Conservation (phyloP, 495 filamentous ascomycete genomes). For the Aspergillus ellipticus region DNA sequence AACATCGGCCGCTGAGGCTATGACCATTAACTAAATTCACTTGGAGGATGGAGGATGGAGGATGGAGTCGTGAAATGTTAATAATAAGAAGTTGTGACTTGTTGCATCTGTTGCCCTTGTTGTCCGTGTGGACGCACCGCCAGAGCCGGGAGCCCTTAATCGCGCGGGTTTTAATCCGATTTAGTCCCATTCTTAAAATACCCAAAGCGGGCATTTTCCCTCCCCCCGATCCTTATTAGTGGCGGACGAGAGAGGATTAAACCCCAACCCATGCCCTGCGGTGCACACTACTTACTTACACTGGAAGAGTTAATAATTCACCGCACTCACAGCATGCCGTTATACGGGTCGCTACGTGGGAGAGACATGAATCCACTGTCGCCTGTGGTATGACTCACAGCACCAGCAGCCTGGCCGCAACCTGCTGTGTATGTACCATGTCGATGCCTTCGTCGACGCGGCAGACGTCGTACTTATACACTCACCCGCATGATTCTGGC, state of each 20-base stretch:
- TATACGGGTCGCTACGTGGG: not conserved
- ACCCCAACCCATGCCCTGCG: too few species aligned
- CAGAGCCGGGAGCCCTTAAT: not conserved
- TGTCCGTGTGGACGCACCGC: too few species aligned
- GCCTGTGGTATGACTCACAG: not conserved
- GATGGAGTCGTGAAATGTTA: too few species aligned
- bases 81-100: not conserved
- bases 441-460: not conserved
- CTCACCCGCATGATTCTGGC: too few species aligned
- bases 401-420: not conserved
- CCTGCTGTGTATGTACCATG: not conserved
- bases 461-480: not conserved
- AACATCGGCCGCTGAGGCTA: not conserved
- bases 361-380: not conserved
- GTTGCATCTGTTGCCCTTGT: too few species aligned
- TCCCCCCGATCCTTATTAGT: not conserved
- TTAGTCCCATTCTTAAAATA: not conserved
- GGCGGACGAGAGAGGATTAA: not conserved
- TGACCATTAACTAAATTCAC: too few species aligned
- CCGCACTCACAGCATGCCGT: not conserved
- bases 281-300: too few species aligned
- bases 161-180: not conserved
- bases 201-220: not conserved
- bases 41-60: too few species aligned
- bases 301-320: not conserved